A percentile compares a stretch with the other conserved stretches of the same genome.
phyloP scores from a whole-genome alignment of 2,329 filamentous ascomycete species.

The Monosporascus sp. region DNA sequence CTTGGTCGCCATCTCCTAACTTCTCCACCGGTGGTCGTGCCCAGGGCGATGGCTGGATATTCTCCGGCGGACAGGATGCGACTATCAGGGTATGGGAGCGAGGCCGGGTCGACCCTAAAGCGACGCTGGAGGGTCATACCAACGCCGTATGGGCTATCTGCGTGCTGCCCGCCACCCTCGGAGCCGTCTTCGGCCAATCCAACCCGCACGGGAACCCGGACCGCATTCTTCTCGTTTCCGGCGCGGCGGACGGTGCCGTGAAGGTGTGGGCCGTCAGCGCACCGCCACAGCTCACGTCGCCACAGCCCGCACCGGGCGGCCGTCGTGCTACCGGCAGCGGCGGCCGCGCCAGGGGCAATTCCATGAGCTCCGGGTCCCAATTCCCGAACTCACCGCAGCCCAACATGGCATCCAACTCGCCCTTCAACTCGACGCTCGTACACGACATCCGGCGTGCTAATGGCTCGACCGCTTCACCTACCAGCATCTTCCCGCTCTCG shows the following conservation, averaged over 20 bases:
- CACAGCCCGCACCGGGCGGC: constrained; percentile 58
- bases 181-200: constrained; percentile 71
- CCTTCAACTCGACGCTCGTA: constrained; percentile 82
- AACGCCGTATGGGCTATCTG: constrained; percentile 96
- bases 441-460: constrained; percentile 75
- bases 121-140: constrained; percentile 86
- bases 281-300: constrained; percentile 78
- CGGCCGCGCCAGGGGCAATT: constrained; percentile 80
- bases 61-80: constrained; percentile 91
- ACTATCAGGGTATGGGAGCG: constrained; percentile 94
- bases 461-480: constrained; percentile 66
- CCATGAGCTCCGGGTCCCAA: constrained; percentile 88
- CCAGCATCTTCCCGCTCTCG: constrained; percentile 87
- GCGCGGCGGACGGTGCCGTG: constrained; percentile 83
- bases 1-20: constrained; percentile 80
- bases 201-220: constrained; percentile 75
- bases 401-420: constrained; percentile 75
- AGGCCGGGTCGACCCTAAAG: constrained; percentile 89
- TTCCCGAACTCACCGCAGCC: constrained; percentile 89
- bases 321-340: constrained; percentile 58
- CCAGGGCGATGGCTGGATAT: constrained; percentile 94
- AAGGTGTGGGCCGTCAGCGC: constrained; percentile 93
- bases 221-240: constrained; percentile 83
- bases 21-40: constrained; percentile 86
- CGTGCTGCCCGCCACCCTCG: constrained; percentile 78